These are phyloP conservation scores for Clarireedia hainanense DNA, from an alignment of 2,329 filamentous ascomycete genomes.

Conservation along the genomic window DNA sequence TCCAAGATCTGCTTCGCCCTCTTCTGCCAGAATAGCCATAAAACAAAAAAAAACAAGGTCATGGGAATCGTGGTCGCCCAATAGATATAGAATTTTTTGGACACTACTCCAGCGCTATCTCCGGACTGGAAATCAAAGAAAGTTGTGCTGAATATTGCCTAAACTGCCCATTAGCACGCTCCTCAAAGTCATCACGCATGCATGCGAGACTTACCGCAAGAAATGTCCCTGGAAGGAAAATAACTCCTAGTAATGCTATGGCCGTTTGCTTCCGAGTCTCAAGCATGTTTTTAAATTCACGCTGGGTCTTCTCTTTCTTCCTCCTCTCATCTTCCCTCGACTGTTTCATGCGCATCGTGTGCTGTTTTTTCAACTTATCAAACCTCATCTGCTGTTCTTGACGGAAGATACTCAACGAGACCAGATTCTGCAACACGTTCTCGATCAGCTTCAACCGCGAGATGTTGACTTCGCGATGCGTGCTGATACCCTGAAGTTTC, in stretches of 20 bases:
- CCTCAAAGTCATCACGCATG: neutral
- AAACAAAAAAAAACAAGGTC: neutral
- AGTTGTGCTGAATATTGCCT: neutral
- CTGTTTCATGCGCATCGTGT: neutral
- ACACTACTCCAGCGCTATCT: neutral
- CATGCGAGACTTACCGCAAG: neutral
- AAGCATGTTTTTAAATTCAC: slow-evolving; percentile 2
- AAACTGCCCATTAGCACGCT: neutral
- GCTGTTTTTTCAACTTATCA: neutral
- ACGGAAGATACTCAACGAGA: slow-evolving; percentile 3
- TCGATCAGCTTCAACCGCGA: slow-evolving; percentile 7
- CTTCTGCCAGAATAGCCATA: neutral
- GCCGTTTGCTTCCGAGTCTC: slow-evolving; percentile 7
- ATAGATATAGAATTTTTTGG: neutral
- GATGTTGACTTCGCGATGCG: slow-evolving; percentile 3
- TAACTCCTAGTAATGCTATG: slow-evolving; percentile 5
- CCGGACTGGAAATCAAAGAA: neutral
- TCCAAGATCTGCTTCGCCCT: neutral
- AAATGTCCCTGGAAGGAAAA: slow-evolving; percentile 8
- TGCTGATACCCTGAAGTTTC: slow-evolving; percentile 3
- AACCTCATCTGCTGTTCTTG: slow-evolving; percentile 6
- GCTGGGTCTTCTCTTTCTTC: slow-evolving; percentile 1
- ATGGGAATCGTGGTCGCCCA: neutral
- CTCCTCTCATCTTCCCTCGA: slow-evolving; percentile 1
- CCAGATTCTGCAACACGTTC: slow-evolving; percentile 1